phyloP scores from a whole-genome alignment of 1,139 yeast genomes.

The Nakaseomyces nivariensis region DNA sequence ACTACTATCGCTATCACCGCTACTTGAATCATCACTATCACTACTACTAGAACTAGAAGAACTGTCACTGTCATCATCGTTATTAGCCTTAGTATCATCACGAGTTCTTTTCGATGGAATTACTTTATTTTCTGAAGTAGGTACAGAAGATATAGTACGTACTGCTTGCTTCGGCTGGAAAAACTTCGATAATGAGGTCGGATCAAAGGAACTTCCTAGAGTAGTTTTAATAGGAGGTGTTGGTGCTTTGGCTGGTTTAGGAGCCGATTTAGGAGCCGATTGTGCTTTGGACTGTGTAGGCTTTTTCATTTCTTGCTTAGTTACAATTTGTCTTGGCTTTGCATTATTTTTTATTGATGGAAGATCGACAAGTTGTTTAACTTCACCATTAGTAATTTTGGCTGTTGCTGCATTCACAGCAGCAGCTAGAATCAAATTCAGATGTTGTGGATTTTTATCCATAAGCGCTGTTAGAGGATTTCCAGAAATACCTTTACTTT shows the following conservation, averaged over 20 bases:
- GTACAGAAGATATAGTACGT: slow-evolving; percentile 10
- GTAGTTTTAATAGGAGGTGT: slow-evolving; percentile 5
- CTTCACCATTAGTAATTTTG: slow-evolving; percentile 43
- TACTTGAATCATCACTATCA: slow-evolving; percentile 9
- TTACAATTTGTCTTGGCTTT: background rate
- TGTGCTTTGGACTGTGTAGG: slow-evolving; percentile 5
- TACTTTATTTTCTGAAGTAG: slow-evolving; percentile 8
- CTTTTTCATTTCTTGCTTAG: slow-evolving; percentile 7
- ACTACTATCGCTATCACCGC: slow-evolving; percentile 4
- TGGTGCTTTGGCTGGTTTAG: slow-evolving; percentile 5
- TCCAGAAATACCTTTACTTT: slow-evolving; percentile 72
- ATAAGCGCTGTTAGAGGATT: slow-evolving; percentile 72
- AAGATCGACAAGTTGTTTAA: slow-evolving; percentile 31
- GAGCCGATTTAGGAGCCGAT: slow-evolving; percentile 6
- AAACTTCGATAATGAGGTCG: slow-evolving; percentile 28
- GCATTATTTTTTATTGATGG: slow-evolving; percentile 14
- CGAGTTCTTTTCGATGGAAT: slow-evolving; percentile 20
- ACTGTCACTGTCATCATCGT: slow-evolving; percentile 11
- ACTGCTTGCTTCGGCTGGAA: slow-evolving; percentile 29
- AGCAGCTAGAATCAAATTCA: slow-evolving; percentile 71
- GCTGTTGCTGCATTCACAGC: slow-evolving; percentile 74
- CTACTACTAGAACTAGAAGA: background rate
- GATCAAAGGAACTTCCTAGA: slow-evolving; percentile 23
- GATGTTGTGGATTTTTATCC: slow-evolving; percentile 81
- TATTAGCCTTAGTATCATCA: slow-evolving; percentile 8